These are phyloP conservation scores for Pichia sp. DNA, from an alignment of 1,139 yeast genomes.

Conservation along the genomic window DNA sequence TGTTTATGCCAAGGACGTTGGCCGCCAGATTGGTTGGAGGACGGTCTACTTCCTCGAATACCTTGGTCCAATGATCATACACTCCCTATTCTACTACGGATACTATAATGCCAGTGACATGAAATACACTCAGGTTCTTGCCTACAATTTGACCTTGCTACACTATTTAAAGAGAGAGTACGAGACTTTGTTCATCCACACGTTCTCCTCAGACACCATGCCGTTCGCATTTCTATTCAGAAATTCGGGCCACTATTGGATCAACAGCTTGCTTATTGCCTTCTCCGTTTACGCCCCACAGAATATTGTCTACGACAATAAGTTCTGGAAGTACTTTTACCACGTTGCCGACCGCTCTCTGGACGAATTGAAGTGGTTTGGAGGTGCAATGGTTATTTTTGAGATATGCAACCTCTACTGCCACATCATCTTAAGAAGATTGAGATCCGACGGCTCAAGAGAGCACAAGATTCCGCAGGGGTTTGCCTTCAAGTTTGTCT, in stretches of 20 bases:
- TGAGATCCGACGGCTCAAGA: conserved; percentile 50
- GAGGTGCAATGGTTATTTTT: conserved; percentile 54
- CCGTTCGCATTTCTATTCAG: conserved; percentile 83
- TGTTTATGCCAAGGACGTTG: conserved; percentile 74
- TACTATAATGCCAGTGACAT: conserved; percentile 37
- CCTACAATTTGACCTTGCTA: conserved; percentile 53
- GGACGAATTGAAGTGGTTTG: conserved; percentile 30
- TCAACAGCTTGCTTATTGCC: conserved; percentile 72
- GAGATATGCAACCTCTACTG: conserved; percentile 71
- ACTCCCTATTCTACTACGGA: conserved; percentile 58
- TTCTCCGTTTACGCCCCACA: conserved; percentile 67
- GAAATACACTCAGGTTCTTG: conserved; percentile 49
- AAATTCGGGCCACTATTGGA: conserved; percentile 89
- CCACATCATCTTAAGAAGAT: conserved; percentile 56
- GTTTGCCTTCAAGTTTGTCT: conserved; percentile 34
- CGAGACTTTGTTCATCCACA: conserved; percentile 81
- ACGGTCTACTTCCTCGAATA: conserved; percentile 84
- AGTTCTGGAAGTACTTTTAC: conserved; percentile 30
- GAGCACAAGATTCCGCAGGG: conserved; percentile 52
- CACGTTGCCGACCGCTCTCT: conserved; percentile 34
- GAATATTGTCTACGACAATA: not conserved
- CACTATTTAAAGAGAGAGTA: conserved; percentile 86
- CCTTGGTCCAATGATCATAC: conserved; percentile 81
- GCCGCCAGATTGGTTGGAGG: conserved; percentile 91
- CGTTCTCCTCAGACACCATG: conserved; percentile 85